phyloP scores from a whole-genome alignment of 2,329 filamentous ascomycete genomes.

The Xylariales sp. region DNA sequence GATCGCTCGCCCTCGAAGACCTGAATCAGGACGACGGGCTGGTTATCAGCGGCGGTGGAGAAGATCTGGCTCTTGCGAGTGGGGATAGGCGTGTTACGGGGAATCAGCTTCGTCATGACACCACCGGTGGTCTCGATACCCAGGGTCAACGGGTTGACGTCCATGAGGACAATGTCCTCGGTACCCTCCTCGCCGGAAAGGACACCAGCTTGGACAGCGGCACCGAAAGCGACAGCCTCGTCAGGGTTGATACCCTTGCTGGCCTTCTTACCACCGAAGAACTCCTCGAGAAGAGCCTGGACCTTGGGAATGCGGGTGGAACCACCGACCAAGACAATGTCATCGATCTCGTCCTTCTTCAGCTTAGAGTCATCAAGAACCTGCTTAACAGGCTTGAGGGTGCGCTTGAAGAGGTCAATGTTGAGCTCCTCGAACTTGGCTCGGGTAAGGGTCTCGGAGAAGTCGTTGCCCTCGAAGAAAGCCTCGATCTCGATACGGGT shows the following conservation, averaged over 20 bases:
- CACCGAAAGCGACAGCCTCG: constrained; percentile 96
- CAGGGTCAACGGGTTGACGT: constrained; percentile 92
- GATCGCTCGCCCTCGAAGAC: constrained; percentile 92
- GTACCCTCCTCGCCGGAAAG: constrained; percentile 83
- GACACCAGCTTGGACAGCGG: constrained; percentile 94
- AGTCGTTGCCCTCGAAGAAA: constrained; percentile 94
- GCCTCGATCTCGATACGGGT: constrained; percentile 94
- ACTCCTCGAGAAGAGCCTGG: constrained; percentile 89
- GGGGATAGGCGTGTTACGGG: constrained; percentile 89
- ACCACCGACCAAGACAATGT: constrained; percentile 96
- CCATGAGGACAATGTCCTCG: constrained; percentile 83
- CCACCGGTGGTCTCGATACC: constrained; percentile 97
- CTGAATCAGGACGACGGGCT: constrained; percentile 91
- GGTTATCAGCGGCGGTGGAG: constrained; percentile 94
- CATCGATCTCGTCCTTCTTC: constrained; percentile 90
- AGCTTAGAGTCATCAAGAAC: constrained; percentile 97
- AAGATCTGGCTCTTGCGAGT: constrained; percentile 98
- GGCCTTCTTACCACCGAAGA: constrained; percentile 91
- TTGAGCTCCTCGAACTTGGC: constrained; percentile 99
- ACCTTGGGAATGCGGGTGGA: constrained; percentile 99
- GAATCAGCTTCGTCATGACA: constrained; percentile 96
- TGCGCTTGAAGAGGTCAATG: constrained; percentile 99
- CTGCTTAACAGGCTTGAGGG: constrained; percentile 96
- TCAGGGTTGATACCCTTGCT: constrained; percentile 99
- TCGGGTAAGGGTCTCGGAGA: constrained; percentile 95